Conservation (phyloP, 2,329 filamentous ascomycete genomes). For the Fusarium luffae region DNA sequence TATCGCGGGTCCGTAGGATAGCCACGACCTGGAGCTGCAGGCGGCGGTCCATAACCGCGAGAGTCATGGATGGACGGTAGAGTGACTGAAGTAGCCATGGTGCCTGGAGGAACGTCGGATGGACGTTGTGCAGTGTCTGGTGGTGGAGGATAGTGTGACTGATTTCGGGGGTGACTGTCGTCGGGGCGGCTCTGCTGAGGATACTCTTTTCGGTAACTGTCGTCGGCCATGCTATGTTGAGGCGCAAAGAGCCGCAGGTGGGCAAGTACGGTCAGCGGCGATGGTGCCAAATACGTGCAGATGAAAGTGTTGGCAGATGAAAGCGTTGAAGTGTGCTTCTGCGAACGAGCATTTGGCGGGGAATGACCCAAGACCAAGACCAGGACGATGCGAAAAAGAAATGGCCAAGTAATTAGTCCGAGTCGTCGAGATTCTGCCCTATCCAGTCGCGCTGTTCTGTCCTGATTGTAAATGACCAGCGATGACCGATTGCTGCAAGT, state of each 20-base stretch:
- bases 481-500: slow-evolving; percentile 34
- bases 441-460: slow-evolving; percentile 9
- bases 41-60: slow-evolving; percentile 51
- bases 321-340: slow-evolving; percentile 15
- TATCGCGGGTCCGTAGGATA: slow-evolving; percentile 53
- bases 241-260: slow-evolving; percentile 43
- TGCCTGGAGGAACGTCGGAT: slow-evolving; percentile 44
- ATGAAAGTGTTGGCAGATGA: slow-evolving; percentile 7
- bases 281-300: slow-evolving; percentile 24
- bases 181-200: slow-evolving; percentile 51
- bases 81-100: slow-evolving; percentile 59
- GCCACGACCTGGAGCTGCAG: slow-evolving; percentile 48
- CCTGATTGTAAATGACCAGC: slow-evolving; percentile 18
- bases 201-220: slow-evolving; percentile 53
- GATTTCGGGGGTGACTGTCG: slow-evolving; percentile 57
- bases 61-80: slow-evolving; percentile 64
- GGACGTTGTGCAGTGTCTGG: slow-evolving; percentile 55
- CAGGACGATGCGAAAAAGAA: slow-evolving; percentile 7
- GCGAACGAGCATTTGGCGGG: slow-evolving; percentile 39
- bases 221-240: slow-evolving; percentile 55
- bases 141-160: slow-evolving; percentile 53
- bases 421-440: slow-evolving; percentile 18
- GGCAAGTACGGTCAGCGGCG: slow-evolving; percentile 38
- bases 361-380: slow-evolving; percentile 14
- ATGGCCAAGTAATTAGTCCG: slow-evolving; percentile 15